phyloP scores from a whole-genome alignment of 148 eudicot species.

The Silene uniflora region DNA sequence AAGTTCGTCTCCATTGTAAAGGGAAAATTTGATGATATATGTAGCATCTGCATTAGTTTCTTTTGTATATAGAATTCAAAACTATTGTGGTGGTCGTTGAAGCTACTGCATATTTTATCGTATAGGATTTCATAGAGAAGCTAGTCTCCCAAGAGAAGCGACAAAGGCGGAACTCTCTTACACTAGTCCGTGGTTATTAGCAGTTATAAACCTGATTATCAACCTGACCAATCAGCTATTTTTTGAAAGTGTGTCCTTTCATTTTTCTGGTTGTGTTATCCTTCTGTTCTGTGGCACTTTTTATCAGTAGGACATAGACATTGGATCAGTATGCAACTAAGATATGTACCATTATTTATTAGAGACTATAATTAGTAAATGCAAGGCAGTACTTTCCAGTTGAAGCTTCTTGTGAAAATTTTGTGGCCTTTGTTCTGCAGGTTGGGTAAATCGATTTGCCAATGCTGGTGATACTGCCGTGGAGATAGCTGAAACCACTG shows the following conservation, averaged over 20 bases:
- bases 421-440: slow-evolving; percentile 34
- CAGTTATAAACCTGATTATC: background rate
- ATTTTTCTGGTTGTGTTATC: too few species aligned
- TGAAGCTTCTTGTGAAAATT: background rate
- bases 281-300: background rate
- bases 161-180: too few species aligned
- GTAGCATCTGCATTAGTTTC: background rate
- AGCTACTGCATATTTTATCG: too few species aligned
- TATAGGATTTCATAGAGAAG: background rate
- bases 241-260: background rate
- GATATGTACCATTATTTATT: background rate
- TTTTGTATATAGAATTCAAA: background rate
- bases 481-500: slow-evolving; percentile 87
- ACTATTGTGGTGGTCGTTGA: background rate
- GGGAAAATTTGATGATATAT: background rate
- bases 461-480: slow-evolving; percentile 89
- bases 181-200: too few species aligned
- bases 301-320: background rate
- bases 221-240: background rate
- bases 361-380: background rate
- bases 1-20: too few species aligned
- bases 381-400: background rate
- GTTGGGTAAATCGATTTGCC: slow-evolving; percentile 97
- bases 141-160: too few species aligned
- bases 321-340: background rate